A percentile compares a stretch with the other conserved stretches of the same genome.
These are phyloP conservation scores for Ophiostoma tasmaniense DNA, from an alignment of 2,329 filamentous ascomycete genomes.

Conservation along the genomic window DNA sequence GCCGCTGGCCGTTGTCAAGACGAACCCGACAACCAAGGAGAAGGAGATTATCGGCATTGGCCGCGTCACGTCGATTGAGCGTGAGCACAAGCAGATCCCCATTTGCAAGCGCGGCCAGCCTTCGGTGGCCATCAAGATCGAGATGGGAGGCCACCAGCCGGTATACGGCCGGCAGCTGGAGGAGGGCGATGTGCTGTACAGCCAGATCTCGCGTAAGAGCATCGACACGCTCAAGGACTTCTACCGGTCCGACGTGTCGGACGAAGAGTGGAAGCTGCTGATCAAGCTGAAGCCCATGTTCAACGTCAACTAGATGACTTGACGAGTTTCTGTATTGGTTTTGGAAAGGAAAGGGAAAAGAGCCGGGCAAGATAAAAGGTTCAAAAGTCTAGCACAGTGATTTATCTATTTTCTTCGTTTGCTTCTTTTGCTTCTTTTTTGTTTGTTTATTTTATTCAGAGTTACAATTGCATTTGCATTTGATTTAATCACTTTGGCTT, in stretches of 20 bases:
- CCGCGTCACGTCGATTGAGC: conserved; percentile 94
- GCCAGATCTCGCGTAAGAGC: conserved; percentile 72
- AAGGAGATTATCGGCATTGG: conserved; percentile 82
- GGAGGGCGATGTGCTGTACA: conserved; percentile 82
- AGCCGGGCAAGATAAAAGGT: conserved; percentile 3
- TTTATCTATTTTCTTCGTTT: neutral
- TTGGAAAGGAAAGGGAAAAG: neutral
- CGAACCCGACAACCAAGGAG: conserved; percentile 64
- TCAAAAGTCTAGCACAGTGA: conserved; percentile 3
- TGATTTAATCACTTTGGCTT: too few relatives aligned
- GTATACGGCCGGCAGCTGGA: conserved; percentile 92
- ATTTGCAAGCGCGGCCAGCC: conserved; percentile 94
- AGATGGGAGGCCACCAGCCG: conserved; percentile 84
- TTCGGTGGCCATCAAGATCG: conserved; percentile 97
- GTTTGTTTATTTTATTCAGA: neutral
- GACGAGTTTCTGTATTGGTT: neutral
- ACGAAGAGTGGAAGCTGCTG: conserved; percentile 91
- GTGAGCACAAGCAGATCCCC: conserved; percentile 90
- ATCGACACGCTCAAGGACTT: conserved; percentile 97
- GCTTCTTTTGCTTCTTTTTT: neutral
- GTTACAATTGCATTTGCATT: too few relatives aligned
- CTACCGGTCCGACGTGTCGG: conserved; percentile 77
- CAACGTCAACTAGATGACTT: conserved; percentile 58
- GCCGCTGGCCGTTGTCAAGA: conserved; percentile 79
- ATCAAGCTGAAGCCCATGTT: conserved; percentile 93